Percentiles rank a stretch among this genome's conserved stretches.
Conservation (phyloP, 495 filamentous ascomycete genomes). For the Podospora pseudoanserina region DNA sequence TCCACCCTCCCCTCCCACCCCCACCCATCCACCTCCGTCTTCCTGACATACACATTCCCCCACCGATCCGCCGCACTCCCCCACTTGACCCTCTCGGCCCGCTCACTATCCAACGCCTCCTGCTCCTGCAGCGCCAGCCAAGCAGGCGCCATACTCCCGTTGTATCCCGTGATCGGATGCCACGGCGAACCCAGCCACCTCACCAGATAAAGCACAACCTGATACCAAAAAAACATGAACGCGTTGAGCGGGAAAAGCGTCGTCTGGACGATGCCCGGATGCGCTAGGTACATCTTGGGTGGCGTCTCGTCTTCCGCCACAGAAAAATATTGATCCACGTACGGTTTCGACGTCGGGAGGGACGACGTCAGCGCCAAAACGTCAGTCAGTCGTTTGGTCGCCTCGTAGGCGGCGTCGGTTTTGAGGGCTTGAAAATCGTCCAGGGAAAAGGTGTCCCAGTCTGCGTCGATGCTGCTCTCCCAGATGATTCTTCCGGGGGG, state of each 20-base stretch:
- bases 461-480: slow-evolving; percentile 75
- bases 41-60: slow-evolving; percentile 58
- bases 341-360: slow-evolving; percentile 59
- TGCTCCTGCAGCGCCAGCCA: slow-evolving; percentile 76
- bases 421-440: slow-evolving; percentile 75
- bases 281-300: slow-evolving; percentile 69
- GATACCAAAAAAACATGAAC: slow-evolving; percentile 58
- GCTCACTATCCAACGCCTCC: slow-evolving; percentile 54
- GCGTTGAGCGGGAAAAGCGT: slow-evolving; percentile 67
- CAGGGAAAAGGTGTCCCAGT: slow-evolving; percentile 49
- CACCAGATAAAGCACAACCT: slow-evolving; percentile 60
- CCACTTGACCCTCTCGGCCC: slow-evolving; percentile 73
- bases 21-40: slow-evolving; percentile 83
- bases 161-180: slow-evolving; percentile 72
- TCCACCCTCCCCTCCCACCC: slow-evolving; percentile 70
- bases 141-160: slow-evolving; percentile 69
- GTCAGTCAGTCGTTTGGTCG: slow-evolving; percentile 81
- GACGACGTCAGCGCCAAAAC: slow-evolving; percentile 70
- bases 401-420: slow-evolving; percentile 67
- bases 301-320: not conserved
- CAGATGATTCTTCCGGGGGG: slow-evolving; percentile 67
- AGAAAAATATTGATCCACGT: slow-evolving; percentile 42
- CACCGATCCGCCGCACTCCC: slow-evolving; percentile 60
- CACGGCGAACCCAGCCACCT: slow-evolving; percentile 83
- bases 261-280: slow-evolving; percentile 84